Percentiles rank a stretch among this genome's conserved stretches.
phyloP scores from a whole-genome alignment of 805 yeast species.

The Candida coquimbonensis region DNA sequence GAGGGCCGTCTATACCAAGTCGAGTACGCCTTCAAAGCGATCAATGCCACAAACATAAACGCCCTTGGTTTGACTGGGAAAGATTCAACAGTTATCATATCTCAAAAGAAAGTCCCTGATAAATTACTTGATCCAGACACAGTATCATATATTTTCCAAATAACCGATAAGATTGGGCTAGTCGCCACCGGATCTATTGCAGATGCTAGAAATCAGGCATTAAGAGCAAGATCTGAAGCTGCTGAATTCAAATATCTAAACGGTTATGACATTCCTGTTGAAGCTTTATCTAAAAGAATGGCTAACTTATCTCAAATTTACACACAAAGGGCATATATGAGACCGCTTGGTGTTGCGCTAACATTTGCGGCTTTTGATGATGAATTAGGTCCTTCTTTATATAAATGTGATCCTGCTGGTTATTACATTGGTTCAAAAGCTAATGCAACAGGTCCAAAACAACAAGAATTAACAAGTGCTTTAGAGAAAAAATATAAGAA shows the following conservation, averaged over 20 bases:
- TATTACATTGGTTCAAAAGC: conserved; percentile 89
- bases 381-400: conserved; percentile 81
- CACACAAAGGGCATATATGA: conserved; percentile 97
- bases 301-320: conserved; percentile 93
- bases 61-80: conserved; percentile 83
- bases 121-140: conserved; percentile 83
- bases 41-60: conserved; percentile 86
- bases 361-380: conserved; percentile 87
- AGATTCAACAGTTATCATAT: conserved; percentile 79
- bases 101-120: conserved; percentile 96
- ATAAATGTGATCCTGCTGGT: conserved; percentile 97
- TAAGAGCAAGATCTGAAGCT: conserved; percentile 91
- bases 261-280: conserved; percentile 97
- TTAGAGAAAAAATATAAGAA: conserved; percentile 87
- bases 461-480: conserved; percentile 87
- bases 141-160: conserved; percentile 77
- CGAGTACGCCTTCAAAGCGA: conserved; percentile 96
- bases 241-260: conserved; percentile 90
- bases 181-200: conserved; percentile 95
- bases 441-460: conserved; percentile 93
- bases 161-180: conserved; percentile 78
- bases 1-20: conserved; percentile 97
- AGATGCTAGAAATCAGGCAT: conserved; percentile 86
- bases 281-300: conserved; percentile 86
- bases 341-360: conserved; percentile 92